phyloP scores from a whole-genome alignment of 805 yeast genomes.

The Myxozyma monticola region DNA sequence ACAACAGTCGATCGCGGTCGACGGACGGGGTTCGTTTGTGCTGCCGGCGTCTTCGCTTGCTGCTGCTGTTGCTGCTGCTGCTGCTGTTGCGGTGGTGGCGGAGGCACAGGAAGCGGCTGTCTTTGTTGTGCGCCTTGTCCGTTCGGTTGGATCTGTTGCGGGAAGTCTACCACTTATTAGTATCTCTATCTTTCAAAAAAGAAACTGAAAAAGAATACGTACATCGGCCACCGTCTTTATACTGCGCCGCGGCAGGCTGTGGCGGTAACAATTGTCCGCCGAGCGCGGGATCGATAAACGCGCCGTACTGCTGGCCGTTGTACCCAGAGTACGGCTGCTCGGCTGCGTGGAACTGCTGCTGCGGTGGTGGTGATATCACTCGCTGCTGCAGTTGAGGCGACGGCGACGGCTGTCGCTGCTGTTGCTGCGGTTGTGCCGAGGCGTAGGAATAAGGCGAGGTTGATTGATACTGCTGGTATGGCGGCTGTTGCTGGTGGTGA shows the following conservation, averaged over 20 bases:
- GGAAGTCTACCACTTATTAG: slow-evolving; percentile 5
- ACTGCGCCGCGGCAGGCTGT: background rate
- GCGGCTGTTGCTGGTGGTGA: background rate
- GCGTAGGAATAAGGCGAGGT: background rate
- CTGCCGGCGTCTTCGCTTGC: too few relatives aligned
- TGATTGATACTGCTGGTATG: background rate
- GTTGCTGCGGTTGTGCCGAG: slow-evolving; percentile 2
- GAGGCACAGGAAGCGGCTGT: slow-evolving; percentile 1
- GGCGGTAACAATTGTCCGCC: slow-evolving; percentile 7
- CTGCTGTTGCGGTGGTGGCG: background rate
- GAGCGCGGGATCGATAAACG: slow-evolving; percentile 19
- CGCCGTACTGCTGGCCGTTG: slow-evolving; percentile 4
- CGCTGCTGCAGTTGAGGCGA: background rate
- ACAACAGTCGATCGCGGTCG: background rate
- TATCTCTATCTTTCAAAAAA: background rate
- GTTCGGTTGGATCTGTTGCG: slow-evolving; percentile 6
- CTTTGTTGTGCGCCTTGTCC: background rate
- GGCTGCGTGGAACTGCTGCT: background rate
- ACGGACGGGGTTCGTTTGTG: background rate
- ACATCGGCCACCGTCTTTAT: slow-evolving; percentile 8
- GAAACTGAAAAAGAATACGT: background rate
- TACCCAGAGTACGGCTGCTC: slow-evolving; percentile 1
- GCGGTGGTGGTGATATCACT: background rate
- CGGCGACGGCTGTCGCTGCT: slow-evolving; percentile 2
- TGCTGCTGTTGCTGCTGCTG: slow-evolving; percentile 12